phyloP scores from a whole-genome alignment of 2,329 filamentous ascomycete species.

The Paecilomyces sp. region DNA sequence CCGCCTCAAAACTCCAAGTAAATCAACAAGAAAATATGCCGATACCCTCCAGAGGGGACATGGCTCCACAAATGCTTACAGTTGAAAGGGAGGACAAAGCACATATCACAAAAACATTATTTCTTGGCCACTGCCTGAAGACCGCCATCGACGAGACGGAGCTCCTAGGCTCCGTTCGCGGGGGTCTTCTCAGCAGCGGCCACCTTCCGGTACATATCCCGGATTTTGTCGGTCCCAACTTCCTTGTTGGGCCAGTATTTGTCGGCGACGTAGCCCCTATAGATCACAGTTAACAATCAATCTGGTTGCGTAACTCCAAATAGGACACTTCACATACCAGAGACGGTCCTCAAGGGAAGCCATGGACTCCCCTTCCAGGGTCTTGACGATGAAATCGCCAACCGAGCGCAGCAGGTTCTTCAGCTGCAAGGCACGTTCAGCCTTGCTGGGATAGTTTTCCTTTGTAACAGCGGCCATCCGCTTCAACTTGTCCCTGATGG shows the following conservation, averaged over 20 bases:
- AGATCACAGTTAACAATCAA: slow-evolving; percentile 15
- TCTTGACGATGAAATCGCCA: slow-evolving; percentile 39
- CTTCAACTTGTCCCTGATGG: slow-evolving; percentile 36
- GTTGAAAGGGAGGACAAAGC: neutral
- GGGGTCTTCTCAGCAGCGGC: slow-evolving; percentile 19
- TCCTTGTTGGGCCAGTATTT: slow-evolving; percentile 43
- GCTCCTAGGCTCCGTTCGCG: slow-evolving; percentile 19
- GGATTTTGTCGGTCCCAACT: slow-evolving; percentile 26
- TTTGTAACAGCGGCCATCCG: slow-evolving; percentile 40
- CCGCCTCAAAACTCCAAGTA: neutral
- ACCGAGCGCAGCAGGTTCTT: slow-evolving; percentile 37
- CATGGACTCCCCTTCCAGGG: slow-evolving; percentile 29
- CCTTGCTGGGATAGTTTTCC: slow-evolving; percentile 37
- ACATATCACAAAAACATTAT: neutral
- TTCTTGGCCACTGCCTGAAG: slow-evolving; percentile 1
- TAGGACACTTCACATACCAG: slow-evolving; percentile 29
- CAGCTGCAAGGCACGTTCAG: slow-evolving; percentile 36
- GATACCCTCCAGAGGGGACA: neutral
- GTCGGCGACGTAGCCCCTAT: slow-evolving; percentile 37
- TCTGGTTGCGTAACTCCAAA: neutral
- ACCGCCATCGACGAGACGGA: slow-evolving; percentile 3
- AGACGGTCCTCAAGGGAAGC: slow-evolving; percentile 36
- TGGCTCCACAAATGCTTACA: neutral
- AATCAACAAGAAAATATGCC: neutral
- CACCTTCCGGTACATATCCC: slow-evolving; percentile 32